Evolutionary conservation across 345 rosid genomes (phyloP).

Genomic region (Euclidium syriacum): DNA sequence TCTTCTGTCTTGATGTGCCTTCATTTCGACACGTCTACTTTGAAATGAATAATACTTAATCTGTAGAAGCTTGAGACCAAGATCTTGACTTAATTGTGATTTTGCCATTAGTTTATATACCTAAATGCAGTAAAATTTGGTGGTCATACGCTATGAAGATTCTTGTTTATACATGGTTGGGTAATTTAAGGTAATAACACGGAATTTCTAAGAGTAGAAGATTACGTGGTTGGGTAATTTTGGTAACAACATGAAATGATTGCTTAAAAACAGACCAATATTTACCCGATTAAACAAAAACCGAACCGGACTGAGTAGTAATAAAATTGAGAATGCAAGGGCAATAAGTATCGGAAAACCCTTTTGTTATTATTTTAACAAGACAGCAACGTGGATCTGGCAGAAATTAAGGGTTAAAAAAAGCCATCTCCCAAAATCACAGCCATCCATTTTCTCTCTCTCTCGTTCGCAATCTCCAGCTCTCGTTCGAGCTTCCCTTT

Average conservation of each 20-base stretch:
- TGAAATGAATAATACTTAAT: too few species aligned
- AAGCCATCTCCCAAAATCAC: conserved; percentile 21
- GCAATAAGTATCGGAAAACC: neutral
- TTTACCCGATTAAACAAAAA: neutral
- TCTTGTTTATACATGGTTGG: neutral
- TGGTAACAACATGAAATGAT: neutral
- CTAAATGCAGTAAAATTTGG: neutral
- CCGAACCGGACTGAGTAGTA: conserved; percentile 19
- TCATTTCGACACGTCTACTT: too few species aligned
- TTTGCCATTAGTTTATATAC: neutral
- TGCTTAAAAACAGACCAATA: neutral
- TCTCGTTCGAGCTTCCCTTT: conserved; percentile 12
- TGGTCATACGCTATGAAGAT: neutral
- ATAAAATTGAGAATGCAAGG: neutral
- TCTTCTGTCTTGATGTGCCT: too few species aligned
- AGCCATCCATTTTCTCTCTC: conserved; percentile 27
- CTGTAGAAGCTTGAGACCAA: too few species aligned
- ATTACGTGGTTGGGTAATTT: neutral
- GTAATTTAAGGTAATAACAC: neutral
- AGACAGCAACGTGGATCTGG: conserved; percentile 35
- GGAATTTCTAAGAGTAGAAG: neutral
- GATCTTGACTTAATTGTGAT: neutral
- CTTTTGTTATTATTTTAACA: conserved; percentile 10
- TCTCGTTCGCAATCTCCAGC: conserved; percentile 7
- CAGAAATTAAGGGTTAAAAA: conserved; percentile 19